A percentile compares a stretch with the other conserved stretches of the same genome.
Conservation (phyloP, 2,329 filamentous ascomycete genomes). For the Talaromyces rugulosus region DNA sequence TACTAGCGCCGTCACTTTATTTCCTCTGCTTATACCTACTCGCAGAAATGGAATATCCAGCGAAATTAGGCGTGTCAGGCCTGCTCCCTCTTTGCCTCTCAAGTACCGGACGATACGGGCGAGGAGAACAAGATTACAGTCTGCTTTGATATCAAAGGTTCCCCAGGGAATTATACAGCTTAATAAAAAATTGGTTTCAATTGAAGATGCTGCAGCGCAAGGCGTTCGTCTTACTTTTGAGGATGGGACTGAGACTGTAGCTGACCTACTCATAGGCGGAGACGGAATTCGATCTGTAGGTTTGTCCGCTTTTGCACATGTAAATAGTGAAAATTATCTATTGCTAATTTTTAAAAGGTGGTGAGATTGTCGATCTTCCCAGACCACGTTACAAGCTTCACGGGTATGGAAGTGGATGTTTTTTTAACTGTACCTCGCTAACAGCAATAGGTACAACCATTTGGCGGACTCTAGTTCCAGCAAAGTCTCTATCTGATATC, state of each 20-base stretch:
- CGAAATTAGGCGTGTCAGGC: not conserved
- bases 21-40: not conserved
- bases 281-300: constrained; percentile 5
- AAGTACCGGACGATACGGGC: constrained; percentile 3
- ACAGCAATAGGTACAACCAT: not conserved
- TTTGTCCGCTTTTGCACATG: not conserved
- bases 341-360: not conserved
- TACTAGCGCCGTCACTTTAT: not conserved
- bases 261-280: constrained; percentile 1
- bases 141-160: constrained; percentile 1
- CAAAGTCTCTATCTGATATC: not conserved
- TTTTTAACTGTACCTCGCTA: not conserved
- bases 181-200: constrained; percentile 3
- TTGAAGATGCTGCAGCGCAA: not conserved
- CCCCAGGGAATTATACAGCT: constrained; percentile 2
- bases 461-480: constrained; percentile 4
- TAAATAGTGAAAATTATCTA: not conserved
- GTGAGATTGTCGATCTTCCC: not conserved
- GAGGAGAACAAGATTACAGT: constrained; percentile 4
- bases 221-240: not conserved
- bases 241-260: not conserved
- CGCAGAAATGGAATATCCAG: constrained; percentile 1
- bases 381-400: constrained; percentile 1
- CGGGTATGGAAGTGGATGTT: not conserved
- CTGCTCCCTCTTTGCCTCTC: not conserved